These are phyloP conservation scores for Arabidopsis thaliana DNA, from an alignment of 345 rosid genomes.

Conservation along the genomic window DNA sequence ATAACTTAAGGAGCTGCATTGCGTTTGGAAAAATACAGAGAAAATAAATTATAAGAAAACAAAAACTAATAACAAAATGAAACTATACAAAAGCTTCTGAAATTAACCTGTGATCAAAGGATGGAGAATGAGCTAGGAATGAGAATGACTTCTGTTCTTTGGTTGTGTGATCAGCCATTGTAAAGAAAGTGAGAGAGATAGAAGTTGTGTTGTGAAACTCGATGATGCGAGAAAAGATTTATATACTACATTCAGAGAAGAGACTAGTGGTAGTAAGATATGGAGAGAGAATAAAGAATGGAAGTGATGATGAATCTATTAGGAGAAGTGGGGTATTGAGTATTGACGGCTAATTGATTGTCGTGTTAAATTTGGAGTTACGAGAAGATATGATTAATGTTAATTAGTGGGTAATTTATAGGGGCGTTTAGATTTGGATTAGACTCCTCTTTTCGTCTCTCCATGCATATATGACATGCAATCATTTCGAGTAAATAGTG, in stretches of 20 bases:
- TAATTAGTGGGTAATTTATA: slow-evolving; percentile 43
- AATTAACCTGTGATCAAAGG: slow-evolving; percentile 32
- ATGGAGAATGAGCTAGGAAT: slow-evolving; percentile 20
- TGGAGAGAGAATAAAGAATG: slow-evolving; percentile 26
- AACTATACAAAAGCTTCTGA: background rate
- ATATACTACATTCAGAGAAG: slow-evolving; percentile 16
- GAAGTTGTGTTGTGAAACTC: slow-evolving; percentile 3
- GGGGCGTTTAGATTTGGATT: slow-evolving; percentile 45
- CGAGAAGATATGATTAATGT: slow-evolving; percentile 45
- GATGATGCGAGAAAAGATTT: slow-evolving; percentile 32
- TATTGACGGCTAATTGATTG: slow-evolving; percentile 45
- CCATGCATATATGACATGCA: slow-evolving; percentile 40
- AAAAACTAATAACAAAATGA: background rate
- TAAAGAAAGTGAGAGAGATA: background rate
- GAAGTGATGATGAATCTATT: slow-evolving; percentile 36
- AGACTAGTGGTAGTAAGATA: background rate
- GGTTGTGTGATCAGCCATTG: slow-evolving; percentile 38
- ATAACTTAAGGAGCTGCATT: slow-evolving; percentile 31
- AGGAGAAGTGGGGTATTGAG: slow-evolving; percentile 42
- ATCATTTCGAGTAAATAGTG: slow-evolving; percentile 4
- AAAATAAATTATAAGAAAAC: background rate
- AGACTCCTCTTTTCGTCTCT: slow-evolving; percentile 39
- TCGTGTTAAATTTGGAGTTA: slow-evolving; percentile 41
- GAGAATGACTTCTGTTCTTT: slow-evolving; percentile 33
- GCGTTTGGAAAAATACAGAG: slow-evolving; percentile 3